Conservation (phyloP, 75 land plant species). For the Picea sitchensis region DNA sequence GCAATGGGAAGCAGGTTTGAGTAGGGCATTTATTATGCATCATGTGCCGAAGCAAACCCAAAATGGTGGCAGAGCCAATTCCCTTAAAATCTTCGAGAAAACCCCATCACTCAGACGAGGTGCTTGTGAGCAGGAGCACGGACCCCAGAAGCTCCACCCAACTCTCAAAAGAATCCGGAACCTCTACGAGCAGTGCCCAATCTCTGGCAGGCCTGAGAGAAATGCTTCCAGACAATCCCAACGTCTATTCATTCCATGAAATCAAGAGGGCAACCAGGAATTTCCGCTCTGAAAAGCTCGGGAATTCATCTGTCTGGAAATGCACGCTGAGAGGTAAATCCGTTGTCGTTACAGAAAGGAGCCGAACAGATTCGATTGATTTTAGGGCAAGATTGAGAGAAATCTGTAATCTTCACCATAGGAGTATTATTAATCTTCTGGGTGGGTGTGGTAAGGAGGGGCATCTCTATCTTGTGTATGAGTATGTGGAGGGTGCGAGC, state of each 20-base stretch:
- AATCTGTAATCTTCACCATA: slow-evolving; percentile 14
- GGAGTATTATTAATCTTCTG: slow-evolving; percentile 15
- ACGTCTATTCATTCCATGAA: slow-evolving; percentile 1
- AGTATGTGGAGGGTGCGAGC: slow-evolving; percentile 16
- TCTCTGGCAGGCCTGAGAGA: neutral
- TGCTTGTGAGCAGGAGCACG: neutral
- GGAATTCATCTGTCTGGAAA: slow-evolving; percentile 4
- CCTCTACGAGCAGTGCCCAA: neutral
- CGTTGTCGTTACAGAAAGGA: neutral
- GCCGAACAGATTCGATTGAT: neutral
- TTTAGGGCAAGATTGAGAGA: slow-evolving; percentile 1
- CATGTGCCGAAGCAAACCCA: no score
- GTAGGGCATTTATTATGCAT: no score
- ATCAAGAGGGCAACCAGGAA: neutral
- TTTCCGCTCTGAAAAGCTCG: neutral
- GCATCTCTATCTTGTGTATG: slow-evolving; percentile 20
- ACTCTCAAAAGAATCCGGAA: neutral
- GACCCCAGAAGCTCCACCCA: neutral
- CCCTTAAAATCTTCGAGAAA: no score
- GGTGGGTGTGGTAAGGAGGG: slow-evolving; percentile 16
- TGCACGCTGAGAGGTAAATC: slow-evolving; percentile 6
- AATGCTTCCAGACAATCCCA: slow-evolving; percentile 1
- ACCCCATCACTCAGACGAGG: no score
- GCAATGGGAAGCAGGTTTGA: no score
- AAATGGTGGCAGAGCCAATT: no score